Conservation (phyloP, 2,329 filamentous ascomycete species). For the Trichoderma aggressivum region DNA sequence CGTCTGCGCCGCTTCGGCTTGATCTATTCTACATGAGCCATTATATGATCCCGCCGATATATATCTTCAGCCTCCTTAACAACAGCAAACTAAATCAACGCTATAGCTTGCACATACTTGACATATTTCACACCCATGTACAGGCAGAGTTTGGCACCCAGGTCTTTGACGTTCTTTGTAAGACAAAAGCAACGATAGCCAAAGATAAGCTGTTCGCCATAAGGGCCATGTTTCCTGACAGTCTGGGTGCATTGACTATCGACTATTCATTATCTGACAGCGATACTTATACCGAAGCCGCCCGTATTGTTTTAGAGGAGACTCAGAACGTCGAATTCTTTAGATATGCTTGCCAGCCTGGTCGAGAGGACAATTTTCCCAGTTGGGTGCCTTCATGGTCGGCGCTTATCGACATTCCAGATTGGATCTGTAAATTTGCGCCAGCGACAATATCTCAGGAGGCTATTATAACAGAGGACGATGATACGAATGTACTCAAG, state of each 20-base stretch:
- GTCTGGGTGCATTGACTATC: neutral
- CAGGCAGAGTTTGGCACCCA: neutral
- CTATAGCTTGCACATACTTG: neutral
- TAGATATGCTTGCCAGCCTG: neutral
- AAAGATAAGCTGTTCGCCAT: neutral
- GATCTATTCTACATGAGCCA: neutral
- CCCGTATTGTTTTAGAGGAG: neutral
- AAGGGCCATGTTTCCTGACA: neutral
- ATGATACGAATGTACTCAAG: neutral
- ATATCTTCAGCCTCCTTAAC: neutral
- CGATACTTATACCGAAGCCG: neutral
- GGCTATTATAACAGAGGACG: neutral
- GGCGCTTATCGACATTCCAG: neutral
- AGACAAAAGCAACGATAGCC: neutral
- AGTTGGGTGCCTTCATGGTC: neutral
- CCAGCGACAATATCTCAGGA: neutral
- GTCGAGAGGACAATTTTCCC: neutral
- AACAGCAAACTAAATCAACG: neutral
- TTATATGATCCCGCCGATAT: neutral
- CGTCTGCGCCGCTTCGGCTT: neutral
- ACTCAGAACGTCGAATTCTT: neutral
- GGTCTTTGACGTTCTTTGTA: neutral
- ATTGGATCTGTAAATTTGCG: neutral
- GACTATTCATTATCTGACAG: neutral
- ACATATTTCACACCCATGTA: neutral